Base-by-base conservation (phyloP, 768 basidiomycete genomes). In the Trichaptum fuscoviolaceum region DNA sequence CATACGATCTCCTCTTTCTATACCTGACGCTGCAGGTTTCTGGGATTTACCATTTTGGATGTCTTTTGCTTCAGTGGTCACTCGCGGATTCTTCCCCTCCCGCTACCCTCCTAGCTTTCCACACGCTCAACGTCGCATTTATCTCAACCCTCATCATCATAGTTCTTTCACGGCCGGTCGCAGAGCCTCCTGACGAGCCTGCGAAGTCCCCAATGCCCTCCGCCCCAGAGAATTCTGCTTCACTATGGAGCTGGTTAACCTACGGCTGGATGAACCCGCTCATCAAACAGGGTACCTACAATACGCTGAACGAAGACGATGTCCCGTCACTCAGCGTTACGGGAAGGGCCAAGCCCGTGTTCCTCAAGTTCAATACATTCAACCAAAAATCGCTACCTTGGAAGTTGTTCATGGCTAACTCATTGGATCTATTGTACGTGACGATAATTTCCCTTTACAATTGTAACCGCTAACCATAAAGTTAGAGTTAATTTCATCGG, bases 211-310 rank as follows among this genome's bases (percentile, higher is more conserved):
- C 10, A 20, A 12, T 2, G 17, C 76, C 81, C 4, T 75, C 87
- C 20, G 83, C 86, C 1, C 89, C 87, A 0, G 92, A 94, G 72
- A 92, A 93, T 70, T 92, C 92, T 71, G 86, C 88, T 0, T 78
- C 86, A 0, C 80, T 94, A 15, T 85, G 84, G 78, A 82, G 84
- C 52, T 92, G 92, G 92, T 76, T 85, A 0, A 85, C 89, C 1
- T 92, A 92, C 70, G 77, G 72, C 42, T 93, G 92, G 90, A 79
- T 92, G 34, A 81, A 85, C 61, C 90, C 89, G 1, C 80, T 92
- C 7, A 79, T 92, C 58, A 65, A 74, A 67, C 84, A 84, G 20
- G 59, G 59, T 12, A 79, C 78, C 7, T 67, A 67, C 64, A 80
- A 78, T 3, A 91, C 87, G 1, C 79, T 94, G 61, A 82, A 86